Conservation (phyloP, 192 early-diverging fungal genomes). For the Coemansia sp. region DNA sequence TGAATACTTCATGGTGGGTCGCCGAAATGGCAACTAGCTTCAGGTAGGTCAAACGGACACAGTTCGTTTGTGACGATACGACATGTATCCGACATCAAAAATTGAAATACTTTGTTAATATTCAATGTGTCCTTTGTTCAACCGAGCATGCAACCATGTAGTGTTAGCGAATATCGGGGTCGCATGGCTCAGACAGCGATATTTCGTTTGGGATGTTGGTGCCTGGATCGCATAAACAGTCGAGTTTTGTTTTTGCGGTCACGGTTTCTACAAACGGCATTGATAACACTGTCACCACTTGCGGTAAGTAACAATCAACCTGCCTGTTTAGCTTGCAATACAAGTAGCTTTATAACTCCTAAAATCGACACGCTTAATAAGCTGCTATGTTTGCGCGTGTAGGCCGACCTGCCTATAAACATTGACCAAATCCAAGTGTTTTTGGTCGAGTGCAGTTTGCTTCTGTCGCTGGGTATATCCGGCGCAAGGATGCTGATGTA, state of each 20-base stretch:
- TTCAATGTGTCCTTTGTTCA: neutral
- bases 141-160: neutral
- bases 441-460: conserved; percentile 33
- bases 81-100: neutral
- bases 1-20: conserved; percentile 43
- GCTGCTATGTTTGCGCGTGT: neutral
- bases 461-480: conserved; percentile 39
- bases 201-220: conserved; percentile 44
- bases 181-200: conserved; percentile 36
- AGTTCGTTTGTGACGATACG: neutral
- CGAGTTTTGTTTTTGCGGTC: conserved; percentile 40
- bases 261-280: conserved; percentile 36
- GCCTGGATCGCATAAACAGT: conserved; percentile 33
- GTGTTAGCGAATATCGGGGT: conserved; percentile 29
- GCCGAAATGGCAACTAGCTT: conserved; percentile 34
- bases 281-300: conserved; percentile 37
- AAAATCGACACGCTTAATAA: neutral
- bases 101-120: neutral
- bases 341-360: neutral
- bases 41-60: neutral
- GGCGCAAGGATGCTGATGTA: conserved; percentile 35
- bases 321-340: neutral
- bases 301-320: conserved; percentile 18
- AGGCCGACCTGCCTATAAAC: conserved; percentile 28
- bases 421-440: conserved; percentile 36